Conservation (phyloP, 345 rosid species). For the Acer yangbiense region DNA sequence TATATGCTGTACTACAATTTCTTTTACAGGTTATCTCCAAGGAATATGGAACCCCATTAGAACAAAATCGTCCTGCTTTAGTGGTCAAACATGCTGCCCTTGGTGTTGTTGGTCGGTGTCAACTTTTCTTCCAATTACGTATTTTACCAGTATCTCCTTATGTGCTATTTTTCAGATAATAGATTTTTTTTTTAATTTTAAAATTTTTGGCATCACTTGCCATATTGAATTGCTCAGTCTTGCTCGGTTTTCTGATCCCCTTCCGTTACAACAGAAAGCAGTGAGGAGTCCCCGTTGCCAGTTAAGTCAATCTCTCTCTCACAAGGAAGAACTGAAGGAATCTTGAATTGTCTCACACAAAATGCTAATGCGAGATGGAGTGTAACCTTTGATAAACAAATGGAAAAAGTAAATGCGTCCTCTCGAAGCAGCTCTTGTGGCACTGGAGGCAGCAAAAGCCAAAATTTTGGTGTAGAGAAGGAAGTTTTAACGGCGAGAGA, state of each 20-base stretch:
- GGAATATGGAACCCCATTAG: conserved; percentile 32
- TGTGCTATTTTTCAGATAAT: background rate
- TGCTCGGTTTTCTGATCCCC: background rate
- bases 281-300: conserved; percentile 23
- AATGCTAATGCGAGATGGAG: conserved; percentile 28
- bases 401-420: conserved; percentile 22
- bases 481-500: conserved; percentile 22
- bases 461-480: conserved; percentile 23
- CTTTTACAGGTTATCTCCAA: conserved; percentile 67
- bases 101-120: conserved; percentile 35
- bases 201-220: background rate
- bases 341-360: conserved; percentile 45
- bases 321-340: conserved; percentile 49
- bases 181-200: background rate
- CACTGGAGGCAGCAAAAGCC: conserved; percentile 29
- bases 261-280: conserved; percentile 34
- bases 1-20: background rate
- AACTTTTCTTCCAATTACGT: background rate
- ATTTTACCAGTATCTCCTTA: background rate
- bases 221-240: background rate
- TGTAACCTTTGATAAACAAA: conserved; percentile 19
- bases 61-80: conserved; percentile 31
- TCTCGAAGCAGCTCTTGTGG: conserved; percentile 16
- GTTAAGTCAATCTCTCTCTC: conserved; percentile 23
- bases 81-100: conserved; percentile 25